Conservation (phyloP, 163 green algal species). For the Dunaliella salina region DNA sequence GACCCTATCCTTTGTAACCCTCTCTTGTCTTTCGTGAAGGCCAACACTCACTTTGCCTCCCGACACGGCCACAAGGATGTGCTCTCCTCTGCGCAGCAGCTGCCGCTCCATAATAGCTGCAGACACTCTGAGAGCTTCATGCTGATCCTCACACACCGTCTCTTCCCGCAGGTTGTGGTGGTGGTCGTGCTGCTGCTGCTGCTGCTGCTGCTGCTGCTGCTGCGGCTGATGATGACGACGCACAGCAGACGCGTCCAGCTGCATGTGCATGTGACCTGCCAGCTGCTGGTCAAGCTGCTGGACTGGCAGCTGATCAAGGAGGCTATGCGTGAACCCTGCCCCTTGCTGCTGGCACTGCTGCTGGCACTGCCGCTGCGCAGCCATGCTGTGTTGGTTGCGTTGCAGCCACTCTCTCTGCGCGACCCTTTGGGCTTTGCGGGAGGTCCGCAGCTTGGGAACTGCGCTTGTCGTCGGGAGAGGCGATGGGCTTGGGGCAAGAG, state of each 20-base stretch:
- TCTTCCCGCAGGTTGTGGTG: no score
- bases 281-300: not conserved
- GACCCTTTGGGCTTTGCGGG: not conserved
- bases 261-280: not conserved
- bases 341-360: not conserved
- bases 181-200: no score
- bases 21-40: not conserved
- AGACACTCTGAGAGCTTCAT: not conserved
- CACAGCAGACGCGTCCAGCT: no score
- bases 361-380: not conserved
- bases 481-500: no score
- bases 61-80: constrained; percentile 9
- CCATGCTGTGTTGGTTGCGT: constrained; percentile 3
- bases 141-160: no score
- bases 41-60: not conserved
- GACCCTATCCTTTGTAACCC: no score
- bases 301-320: not conserved
- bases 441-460: not conserved
- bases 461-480: no score
- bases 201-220: no score
- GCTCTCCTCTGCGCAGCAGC: not conserved
- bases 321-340: not conserved
- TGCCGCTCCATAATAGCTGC: not conserved
- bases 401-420: not conserved
- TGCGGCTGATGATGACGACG: no score